Conservation (phyloP, 768 basidiomycete genomes). For the Suillus variegatus region DNA sequence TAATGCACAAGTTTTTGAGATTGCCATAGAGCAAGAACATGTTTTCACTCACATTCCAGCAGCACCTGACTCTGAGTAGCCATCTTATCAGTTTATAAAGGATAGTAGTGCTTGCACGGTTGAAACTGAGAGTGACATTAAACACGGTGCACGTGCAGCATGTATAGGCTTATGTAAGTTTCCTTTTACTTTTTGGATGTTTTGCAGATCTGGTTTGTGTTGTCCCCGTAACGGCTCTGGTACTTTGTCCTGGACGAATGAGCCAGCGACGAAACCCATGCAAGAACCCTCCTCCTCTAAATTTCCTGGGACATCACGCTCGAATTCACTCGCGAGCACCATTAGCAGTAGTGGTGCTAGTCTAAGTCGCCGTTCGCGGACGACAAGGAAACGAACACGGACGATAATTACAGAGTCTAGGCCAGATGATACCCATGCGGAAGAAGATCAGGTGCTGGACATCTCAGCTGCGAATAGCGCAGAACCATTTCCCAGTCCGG, state of each 20-base stretch:
- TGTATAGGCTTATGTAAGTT: constrained; percentile 26
- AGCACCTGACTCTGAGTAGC: constrained; percentile 17
- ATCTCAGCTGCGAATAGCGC: constrained; percentile 28
- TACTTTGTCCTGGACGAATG: constrained; percentile 23
- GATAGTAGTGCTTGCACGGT: neutral
- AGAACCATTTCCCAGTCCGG: constrained; percentile 8
- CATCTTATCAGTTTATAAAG: constrained; percentile 4
- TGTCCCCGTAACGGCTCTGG: constrained; percentile 14
- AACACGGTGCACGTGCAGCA: constrained; percentile 15
- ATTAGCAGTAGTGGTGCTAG: constrained; percentile 51
- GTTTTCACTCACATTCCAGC: constrained; percentile 22
- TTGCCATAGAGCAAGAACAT: neutral
- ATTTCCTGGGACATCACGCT: constrained; percentile 34
- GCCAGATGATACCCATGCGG: constrained; percentile 20
- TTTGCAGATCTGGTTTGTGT: constrained; percentile 16
- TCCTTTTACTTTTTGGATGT: constrained; percentile 22
- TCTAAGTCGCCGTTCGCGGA: constrained; percentile 49
- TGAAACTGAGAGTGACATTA: neutral
- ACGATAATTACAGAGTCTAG: constrained; percentile 43
- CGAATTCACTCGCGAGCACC: constrained; percentile 36
- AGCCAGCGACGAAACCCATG: constrained; percentile 27
- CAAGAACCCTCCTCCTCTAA: constrained; percentile 30
- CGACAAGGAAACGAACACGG: constrained; percentile 54
- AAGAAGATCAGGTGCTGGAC: constrained; percentile 27
- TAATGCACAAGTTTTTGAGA: constrained; percentile 25